Evolutionary conservation across 306 rosid species (phyloP).

Genomic region (cucumber (Cucumis sativus)): Cucumber_9930_V3 NC_026659.2:19375501-19376000

Average conservation of each 20-base stretch:
- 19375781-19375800: background rate
- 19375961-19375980: conserved; percentile 76
- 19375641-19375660: background rate
- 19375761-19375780: background rate
- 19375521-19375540: too few relatives aligned
- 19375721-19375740: background rate
- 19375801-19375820: too few relatives aligned
- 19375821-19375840: too few relatives aligned
- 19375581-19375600: too few relatives aligned
- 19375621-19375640: background rate
- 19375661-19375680: conserved; percentile 6
- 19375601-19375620: too few relatives aligned
- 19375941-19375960: conserved; percentile 57
- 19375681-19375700: background rate
- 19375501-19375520: background rate
- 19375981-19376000: conserved; percentile 69
- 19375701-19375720: background rate
- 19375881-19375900: conserved; percentile 11
- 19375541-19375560: too few relatives aligned
- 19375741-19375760: background rate
- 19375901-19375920: conserved; percentile 78
- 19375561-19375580: too few relatives aligned
- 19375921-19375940: conserved; percentile 53
- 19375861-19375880: background rate
- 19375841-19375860: background rate